Conservation (phyloP, 2,329 filamentous ascomycete species). For the Cladosporium sp. region DNA sequence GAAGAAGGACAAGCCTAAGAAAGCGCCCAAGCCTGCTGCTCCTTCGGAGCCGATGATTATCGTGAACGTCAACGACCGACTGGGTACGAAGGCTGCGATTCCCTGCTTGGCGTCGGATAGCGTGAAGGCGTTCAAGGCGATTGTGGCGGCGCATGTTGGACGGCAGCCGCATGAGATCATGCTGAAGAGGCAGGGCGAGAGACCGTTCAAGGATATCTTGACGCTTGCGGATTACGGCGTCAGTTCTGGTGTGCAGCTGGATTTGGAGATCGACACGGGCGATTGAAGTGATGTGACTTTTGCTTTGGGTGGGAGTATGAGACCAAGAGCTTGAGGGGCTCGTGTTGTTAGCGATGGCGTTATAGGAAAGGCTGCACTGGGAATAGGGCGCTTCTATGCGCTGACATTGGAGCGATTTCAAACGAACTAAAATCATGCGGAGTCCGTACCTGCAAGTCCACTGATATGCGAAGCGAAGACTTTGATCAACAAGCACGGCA, state of each 20-base stretch:
- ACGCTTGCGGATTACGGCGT: constrained; percentile 90
- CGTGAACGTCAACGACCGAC: constrained; percentile 87
- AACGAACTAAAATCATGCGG: no score
- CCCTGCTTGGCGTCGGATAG: constrained; percentile 81
- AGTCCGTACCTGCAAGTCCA: no score
- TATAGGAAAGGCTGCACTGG: background rate
- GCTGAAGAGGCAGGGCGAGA: constrained; percentile 82
- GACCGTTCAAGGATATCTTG: constrained; percentile 87
- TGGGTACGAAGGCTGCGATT: constrained; percentile 92
- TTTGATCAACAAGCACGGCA: no score
- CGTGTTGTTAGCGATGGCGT: background rate
- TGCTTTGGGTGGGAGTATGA: background rate
- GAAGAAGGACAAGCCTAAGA: constrained; percentile 23
- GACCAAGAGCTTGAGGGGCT: background rate
- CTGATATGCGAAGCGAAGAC: no score
- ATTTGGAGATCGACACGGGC: constrained; percentile 39
- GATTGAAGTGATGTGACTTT: constrained; percentile 22
- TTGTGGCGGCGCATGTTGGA: constrained; percentile 84
- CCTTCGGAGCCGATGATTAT: constrained; percentile 77
- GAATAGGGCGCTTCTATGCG: no score
- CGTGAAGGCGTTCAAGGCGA: constrained; percentile 80
- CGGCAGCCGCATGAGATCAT: constrained; percentile 86
- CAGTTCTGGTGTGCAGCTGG: constrained; percentile 70
- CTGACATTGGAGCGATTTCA: no score
- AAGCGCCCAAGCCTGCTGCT: constrained; percentile 20